phyloP scores from a whole-genome alignment of 306 rosid species.

The Ormosia emarginata region DNA sequence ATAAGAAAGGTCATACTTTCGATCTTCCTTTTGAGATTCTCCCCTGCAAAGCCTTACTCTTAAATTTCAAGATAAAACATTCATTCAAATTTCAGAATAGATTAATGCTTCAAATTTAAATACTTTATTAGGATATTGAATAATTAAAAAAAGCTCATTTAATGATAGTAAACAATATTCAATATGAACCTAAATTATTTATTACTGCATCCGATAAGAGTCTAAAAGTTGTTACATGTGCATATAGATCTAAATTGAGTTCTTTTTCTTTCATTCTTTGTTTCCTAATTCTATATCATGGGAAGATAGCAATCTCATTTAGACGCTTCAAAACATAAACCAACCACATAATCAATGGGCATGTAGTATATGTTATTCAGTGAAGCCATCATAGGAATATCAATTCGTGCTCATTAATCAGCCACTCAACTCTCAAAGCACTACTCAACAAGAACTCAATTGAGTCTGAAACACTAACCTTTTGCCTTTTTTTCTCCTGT shows the following conservation, averaged over 20 bases:
- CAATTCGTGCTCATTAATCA: neutral
- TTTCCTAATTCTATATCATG: neutral
- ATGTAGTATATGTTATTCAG: neutral
- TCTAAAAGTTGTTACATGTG: neutral
- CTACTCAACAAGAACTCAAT: neutral
- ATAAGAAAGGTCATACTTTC: neutral
- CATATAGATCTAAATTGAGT: neutral
- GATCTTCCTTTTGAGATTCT: neutral
- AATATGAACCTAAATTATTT: neutral
- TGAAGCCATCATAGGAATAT: neutral
- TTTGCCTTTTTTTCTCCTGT: slow-evolving; percentile 57
- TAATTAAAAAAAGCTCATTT: neutral
- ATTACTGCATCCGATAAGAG: neutral
- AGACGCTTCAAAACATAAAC: neutral
- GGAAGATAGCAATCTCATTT: neutral
- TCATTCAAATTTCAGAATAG: neutral
- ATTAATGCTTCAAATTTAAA: neutral
- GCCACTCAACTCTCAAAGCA: neutral
- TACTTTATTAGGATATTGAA: neutral
- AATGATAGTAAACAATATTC: neutral
- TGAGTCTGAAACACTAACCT: slow-evolving; percentile 31
- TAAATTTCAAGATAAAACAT: neutral
- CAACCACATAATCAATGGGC: neutral
- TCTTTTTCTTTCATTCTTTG: neutral
- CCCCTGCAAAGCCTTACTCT: slow-evolving; percentile 5